Conservation (phyloP, 1,284 basidiomycete genomes). For the Trametes pubescens region DNA sequence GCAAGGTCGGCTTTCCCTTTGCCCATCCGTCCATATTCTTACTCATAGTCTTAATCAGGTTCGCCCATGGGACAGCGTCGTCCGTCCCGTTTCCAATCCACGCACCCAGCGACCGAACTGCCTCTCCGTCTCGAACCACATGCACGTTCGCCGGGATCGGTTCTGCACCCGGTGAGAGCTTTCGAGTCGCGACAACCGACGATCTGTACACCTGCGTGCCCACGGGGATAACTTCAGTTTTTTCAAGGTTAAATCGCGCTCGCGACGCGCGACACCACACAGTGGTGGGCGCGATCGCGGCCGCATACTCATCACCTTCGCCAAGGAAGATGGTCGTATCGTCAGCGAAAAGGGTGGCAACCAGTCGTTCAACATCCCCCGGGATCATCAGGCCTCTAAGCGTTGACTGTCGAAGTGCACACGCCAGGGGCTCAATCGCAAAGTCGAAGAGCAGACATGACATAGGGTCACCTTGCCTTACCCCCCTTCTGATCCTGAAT, state of each 20-base stretch:
- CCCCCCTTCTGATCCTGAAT: background rate
- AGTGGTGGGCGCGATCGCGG: background rate
- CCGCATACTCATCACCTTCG: slow-evolving; percentile 1
- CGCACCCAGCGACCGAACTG: slow-evolving; percentile 38
- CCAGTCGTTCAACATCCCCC: background rate
- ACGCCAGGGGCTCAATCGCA: slow-evolving; percentile 46
- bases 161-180: background rate
- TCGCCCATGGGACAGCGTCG: slow-evolving; percentile 31
- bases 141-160: background rate
- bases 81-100: slow-evolving; percentile 38
- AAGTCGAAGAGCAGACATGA: slow-evolving; percentile 51
- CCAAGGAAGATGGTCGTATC: slow-evolving; percentile 6
- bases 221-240: slow-evolving; percentile 6
- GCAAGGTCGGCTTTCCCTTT: slow-evolving; percentile 27
- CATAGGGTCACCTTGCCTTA: slow-evolving; percentile 11
- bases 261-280: slow-evolving; percentile 1
- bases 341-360: slow-evolving; percentile 6
- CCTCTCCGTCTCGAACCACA: slow-evolving; percentile 35
- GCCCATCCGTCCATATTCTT: slow-evolving; percentile 28
- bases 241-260: slow-evolving; percentile 9
- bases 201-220: slow-evolving; percentile 1
- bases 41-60: slow-evolving; percentile 30
- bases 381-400: slow-evolving; percentile 42
- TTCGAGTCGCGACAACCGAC: background rate
- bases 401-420: slow-evolving; percentile 37